Base-by-base conservation (phyloP, 140 eudicot genomes). In the Stevia rebaudiana region DNA sequence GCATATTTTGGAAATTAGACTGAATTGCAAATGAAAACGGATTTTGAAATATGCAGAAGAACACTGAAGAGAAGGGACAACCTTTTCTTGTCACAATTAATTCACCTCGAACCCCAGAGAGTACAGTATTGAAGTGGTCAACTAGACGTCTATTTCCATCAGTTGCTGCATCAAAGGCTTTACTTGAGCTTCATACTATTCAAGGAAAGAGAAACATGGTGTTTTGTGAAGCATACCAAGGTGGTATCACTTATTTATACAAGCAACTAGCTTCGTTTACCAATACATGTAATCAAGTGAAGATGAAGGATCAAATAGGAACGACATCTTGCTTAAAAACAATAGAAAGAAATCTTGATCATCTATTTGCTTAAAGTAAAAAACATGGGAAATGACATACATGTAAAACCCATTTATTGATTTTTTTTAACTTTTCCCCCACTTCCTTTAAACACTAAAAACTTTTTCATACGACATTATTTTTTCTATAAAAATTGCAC, bases 161-260 rank as follows among this genome's bases (percentile, higher is more conserved):
- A 0, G 86, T 91, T 28, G 83, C 96, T 44, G 98, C 96, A 65
- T 62, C 95, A 53, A 87, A 91, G 71, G 98, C 96, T 62, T 83
- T 94, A 54, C 74, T 77, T 48, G 83, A 82, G 78, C 81, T 91
- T 65, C 61, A 69, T 61, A 57, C 61, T 22, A 87, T 87, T 77
- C 98, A 92, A 81, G 99, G 99, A 76, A 88, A 78, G 73, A 88
- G 95, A 57, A 76, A 87, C 64, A 79, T 92, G 21, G 89, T 96
- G 99, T 92, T 88, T 55, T 88, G 94, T 81, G 99, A 95, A 61
- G 95, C 99, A 31, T 92, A 92, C 81, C 96, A 88, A 68, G 97
- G 98, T 92, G 30, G 0, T 28, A 54, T 28, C 7, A 15, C 21
- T 30, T 31, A 55, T 12, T 15, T 55, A 15, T 8, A n/a, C 41